Conservation (phyloP, 2,329 filamentous ascomycete species). For the Microcyclospora tardicrescens region DNA sequence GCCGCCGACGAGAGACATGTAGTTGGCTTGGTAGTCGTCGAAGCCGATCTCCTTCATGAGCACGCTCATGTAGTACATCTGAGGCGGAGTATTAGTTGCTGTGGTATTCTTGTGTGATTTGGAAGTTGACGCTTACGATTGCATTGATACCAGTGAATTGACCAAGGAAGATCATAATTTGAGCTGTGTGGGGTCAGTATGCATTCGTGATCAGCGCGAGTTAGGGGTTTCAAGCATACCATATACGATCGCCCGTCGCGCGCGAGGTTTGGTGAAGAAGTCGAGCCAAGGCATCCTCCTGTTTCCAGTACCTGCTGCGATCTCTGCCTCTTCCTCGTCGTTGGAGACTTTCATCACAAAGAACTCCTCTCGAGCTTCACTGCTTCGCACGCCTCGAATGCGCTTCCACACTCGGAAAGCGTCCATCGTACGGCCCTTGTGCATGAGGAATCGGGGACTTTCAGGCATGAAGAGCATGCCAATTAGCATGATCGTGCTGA, state of each 20-base stretch:
- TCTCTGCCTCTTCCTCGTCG: constrained; percentile 42
- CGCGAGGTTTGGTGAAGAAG: constrained; percentile 57
- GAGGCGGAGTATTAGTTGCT: constrained; percentile 6
- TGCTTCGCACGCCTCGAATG: constrained; percentile 47
- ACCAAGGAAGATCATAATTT: constrained; percentile 56
- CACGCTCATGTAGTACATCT: constrained; percentile 53
- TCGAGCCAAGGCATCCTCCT: constrained; percentile 57
- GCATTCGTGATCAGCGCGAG: too few relatives aligned
- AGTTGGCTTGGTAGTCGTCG: constrained; percentile 47
- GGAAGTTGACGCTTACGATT: constrained; percentile 23
- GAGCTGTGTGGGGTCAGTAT: constrained; percentile 24
- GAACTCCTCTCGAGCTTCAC: constrained; percentile 54
- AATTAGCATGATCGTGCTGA: constrained; percentile 46
- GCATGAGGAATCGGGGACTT: constrained; percentile 55
- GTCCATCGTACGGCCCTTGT: constrained; percentile 47
- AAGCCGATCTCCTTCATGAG: constrained; percentile 59
- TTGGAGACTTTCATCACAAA: constrained; percentile 55
- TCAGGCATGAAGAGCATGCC: constrained; percentile 62
- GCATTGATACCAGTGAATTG: constrained; percentile 60
- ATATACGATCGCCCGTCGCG: constrained; percentile 52
- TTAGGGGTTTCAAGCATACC: constrained; percentile 13
- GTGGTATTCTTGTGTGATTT: background rate
- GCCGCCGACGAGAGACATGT: constrained; percentile 64
- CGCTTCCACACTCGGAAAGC: constrained; percentile 60
- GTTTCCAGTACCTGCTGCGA: constrained; percentile 38